Evolutionary conservation across 768 basidiomycete species (phyloP).

Genomic region (Mycena rosella): DNA sequence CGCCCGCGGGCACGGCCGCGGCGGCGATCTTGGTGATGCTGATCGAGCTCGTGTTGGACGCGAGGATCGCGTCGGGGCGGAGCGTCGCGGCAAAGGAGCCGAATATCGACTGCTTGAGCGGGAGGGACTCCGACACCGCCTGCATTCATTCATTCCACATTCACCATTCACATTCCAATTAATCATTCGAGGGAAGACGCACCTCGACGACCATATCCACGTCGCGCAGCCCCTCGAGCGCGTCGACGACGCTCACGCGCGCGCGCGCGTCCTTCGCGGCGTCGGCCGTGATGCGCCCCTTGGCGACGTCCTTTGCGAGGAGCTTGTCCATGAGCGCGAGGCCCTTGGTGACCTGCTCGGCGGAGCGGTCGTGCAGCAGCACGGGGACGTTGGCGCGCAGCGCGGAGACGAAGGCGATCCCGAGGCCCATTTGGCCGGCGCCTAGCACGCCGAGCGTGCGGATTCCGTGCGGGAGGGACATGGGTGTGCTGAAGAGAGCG

Average conservation of each 20-base stretch:
- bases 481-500: slow-evolving; percentile 42
- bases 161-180: not conserved
- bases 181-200: slow-evolving; percentile 39
- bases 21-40: slow-evolving; percentile 95
- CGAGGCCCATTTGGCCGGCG: slow-evolving; percentile 92
- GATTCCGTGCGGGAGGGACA: slow-evolving; percentile 79
- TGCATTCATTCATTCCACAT: slow-evolving; percentile 43
- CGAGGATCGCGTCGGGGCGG: slow-evolving; percentile 82
- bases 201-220: slow-evolving; percentile 95
- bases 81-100: slow-evolving; percentile 74
- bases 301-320: slow-evolving; percentile 89
- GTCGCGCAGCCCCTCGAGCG: slow-evolving; percentile 74
- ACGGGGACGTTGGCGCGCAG: slow-evolving; percentile 90
- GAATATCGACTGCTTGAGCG: slow-evolving; percentile 86
- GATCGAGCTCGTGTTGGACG: slow-evolving; percentile 94
- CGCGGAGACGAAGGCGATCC: slow-evolving; percentile 90
- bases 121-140: slow-evolving; percentile 90
- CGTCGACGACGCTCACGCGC: slow-evolving; percentile 71
- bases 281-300: slow-evolving; percentile 77
- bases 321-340: slow-evolving; percentile 83
- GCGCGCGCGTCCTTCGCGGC: slow-evolving; percentile 82
- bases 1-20: slow-evolving; percentile 72
- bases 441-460: slow-evolving; percentile 83
- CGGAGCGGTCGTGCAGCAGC: slow-evolving; percentile 84
- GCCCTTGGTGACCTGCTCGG: slow-evolving; percentile 79